Conservation (phyloP, 1,284 basidiomycete genomes). For the Melanopsichium pennsylvanicum region DNA sequence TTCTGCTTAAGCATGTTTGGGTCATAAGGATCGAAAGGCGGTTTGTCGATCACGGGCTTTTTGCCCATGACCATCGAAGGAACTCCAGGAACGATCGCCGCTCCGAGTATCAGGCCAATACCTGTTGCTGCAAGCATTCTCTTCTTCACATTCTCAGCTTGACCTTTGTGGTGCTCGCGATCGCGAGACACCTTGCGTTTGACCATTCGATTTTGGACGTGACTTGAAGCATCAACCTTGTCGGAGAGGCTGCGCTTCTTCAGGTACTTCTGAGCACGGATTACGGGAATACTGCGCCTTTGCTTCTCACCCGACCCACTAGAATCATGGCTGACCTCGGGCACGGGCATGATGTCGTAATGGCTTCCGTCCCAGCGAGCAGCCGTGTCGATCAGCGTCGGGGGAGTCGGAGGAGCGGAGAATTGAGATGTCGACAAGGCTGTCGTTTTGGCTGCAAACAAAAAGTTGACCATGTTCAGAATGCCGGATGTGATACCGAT, state of each 20-base stretch:
- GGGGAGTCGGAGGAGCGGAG: constrained; percentile 24
- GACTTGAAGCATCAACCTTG: neutral
- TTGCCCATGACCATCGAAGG: neutral
- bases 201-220: constrained; percentile 1
- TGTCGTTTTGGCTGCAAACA: constrained; percentile 31
- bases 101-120: constrained; percentile 6
- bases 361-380: constrained; percentile 20
- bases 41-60: neutral
- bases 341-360: constrained; percentile 12
- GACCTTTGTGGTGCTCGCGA: too few relatives aligned
- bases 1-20: constrained; percentile 23
- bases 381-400: constrained; percentile 27
- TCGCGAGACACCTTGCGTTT: constrained; percentile 5
- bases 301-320: too few relatives aligned
- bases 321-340: neutral
- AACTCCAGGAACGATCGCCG: constrained; percentile 3
- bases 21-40: constrained; percentile 41
- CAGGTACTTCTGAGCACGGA: neutral
- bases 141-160: too few relatives aligned
- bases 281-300: neutral
- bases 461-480: constrained; percentile 25
- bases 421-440: constrained; percentile 20
- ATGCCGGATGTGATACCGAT: constrained; percentile 20
- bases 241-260: constrained; percentile 2
- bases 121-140: neutral